Evolutionary conservation across 257 asterid genomes (phyloP).

Genomic region (Hygrophila difformis): DNA sequence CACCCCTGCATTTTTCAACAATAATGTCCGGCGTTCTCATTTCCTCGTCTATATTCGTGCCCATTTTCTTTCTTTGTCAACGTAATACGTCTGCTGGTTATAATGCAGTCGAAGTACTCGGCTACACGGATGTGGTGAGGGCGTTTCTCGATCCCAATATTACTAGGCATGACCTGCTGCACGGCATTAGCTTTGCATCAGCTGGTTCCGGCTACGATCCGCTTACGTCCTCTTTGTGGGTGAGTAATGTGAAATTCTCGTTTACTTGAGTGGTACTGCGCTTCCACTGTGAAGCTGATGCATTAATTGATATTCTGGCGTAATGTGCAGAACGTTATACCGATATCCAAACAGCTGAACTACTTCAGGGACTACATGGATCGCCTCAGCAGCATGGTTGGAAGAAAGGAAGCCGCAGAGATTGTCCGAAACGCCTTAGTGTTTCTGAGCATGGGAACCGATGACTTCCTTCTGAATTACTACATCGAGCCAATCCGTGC

Average conservation of each 20-base stretch:
- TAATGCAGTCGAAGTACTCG: slow-evolving; percentile 34
- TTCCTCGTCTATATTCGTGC: background rate
- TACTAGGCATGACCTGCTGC: slow-evolving; percentile 28
- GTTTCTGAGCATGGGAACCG: slow-evolving; percentile 39
- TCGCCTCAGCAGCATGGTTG: slow-evolving; percentile 29
- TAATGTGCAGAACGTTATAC: slow-evolving; percentile 30
- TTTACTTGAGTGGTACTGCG: too few relatives aligned
- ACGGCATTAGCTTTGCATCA: slow-evolving; percentile 53
- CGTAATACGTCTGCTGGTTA: background rate
- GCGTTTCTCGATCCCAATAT: slow-evolving; percentile 40
- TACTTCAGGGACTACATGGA: slow-evolving; percentile 36
- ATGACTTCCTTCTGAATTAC: slow-evolving; percentile 45
- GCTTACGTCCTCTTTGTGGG: slow-evolving; percentile 37
- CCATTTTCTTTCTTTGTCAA: background rate
- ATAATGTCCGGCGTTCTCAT: too few relatives aligned
- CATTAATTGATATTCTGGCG: background rate
- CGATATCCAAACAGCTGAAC: slow-evolving; percentile 38
- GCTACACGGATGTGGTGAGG: slow-evolving; percentile 20
- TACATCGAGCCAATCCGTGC: slow-evolving; percentile 29
- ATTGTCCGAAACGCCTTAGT: slow-evolving; percentile 26
- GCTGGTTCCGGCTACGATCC: slow-evolving; percentile 55
- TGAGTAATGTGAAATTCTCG: slow-evolving; percentile 9
- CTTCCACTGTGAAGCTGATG: too few relatives aligned
- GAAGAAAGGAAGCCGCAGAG: slow-evolving; percentile 24
- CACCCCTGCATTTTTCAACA: too few relatives aligned